Conservation (phyloP, 208 protist genomes). For the Zelonia costaricensis region DNA sequence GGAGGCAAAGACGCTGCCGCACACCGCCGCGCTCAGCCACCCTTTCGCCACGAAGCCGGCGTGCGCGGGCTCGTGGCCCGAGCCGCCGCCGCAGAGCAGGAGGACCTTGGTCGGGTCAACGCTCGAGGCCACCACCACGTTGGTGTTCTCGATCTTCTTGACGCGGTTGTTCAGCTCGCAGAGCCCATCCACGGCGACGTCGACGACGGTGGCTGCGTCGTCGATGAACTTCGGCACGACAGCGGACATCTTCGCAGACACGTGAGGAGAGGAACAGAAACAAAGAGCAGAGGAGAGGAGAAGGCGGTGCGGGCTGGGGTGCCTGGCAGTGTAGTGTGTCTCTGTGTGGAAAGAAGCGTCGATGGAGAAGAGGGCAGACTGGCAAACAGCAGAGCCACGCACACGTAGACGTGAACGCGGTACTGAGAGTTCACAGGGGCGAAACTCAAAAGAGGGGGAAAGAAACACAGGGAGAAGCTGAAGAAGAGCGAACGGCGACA, state of each 20-base stretch:
- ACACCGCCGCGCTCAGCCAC: slow-evolving; percentile 92
- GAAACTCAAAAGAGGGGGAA: too few species aligned
- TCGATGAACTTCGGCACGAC: slow-evolving; percentile 64
- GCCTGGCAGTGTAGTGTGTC: background rate
- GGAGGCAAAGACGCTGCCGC: slow-evolving; percentile 88
- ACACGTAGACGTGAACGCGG: too few species aligned
- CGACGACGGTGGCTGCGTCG: slow-evolving; percentile 38
- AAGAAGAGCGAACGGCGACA: too few species aligned
- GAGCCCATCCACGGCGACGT: slow-evolving; percentile 33
- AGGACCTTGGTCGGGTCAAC: slow-evolving; percentile 59
- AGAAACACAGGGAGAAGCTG: too few species aligned
- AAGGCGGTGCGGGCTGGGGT: background rate
- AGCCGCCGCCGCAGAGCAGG: slow-evolving; percentile 85
- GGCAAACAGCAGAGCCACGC: too few species aligned
- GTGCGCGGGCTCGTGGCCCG: slow-evolving; percentile 91
- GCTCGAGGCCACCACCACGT: slow-evolving; percentile 40
- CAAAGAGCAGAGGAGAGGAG: too few species aligned
- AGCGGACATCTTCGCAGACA: slow-evolving; percentile 13
- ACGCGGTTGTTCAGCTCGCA: slow-evolving; percentile 37
- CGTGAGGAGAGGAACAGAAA: slow-evolving; percentile 8
- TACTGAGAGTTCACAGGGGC: too few species aligned
- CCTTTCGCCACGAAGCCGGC: slow-evolving; percentile 81
- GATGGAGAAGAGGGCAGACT: too few species aligned
- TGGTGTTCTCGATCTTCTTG: slow-evolving; percentile 45
- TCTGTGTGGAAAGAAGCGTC: background rate